These are phyloP conservation scores for Podila epigama DNA, from an alignment of 192 early-diverging fungal species.

Conservation along the genomic window DNA sequence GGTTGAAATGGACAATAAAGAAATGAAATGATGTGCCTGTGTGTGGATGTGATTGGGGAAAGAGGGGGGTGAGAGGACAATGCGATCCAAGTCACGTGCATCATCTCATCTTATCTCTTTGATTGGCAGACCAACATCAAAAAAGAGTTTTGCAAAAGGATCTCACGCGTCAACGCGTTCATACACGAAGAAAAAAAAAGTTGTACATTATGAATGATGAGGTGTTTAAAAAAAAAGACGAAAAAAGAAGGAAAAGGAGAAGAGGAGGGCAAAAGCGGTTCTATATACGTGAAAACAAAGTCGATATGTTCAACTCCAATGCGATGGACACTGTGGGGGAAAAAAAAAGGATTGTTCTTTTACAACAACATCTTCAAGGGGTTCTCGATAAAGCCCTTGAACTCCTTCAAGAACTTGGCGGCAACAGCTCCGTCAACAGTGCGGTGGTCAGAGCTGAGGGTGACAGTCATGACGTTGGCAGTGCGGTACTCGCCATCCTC, in stretches of 20 bases:
- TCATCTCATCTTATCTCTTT: too few relatives aligned
- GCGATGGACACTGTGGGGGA: not conserved
- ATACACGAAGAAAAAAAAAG: not conserved
- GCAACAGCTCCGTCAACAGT: conserved; percentile 95
- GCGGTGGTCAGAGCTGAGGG: conserved; percentile 92
- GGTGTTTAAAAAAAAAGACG: not conserved
- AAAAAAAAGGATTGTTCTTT: conserved; percentile 20
- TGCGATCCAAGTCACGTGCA: too few relatives aligned
- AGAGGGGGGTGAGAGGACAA: too few relatives aligned
- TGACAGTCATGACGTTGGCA: conserved; percentile 82
- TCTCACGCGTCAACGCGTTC: too few relatives aligned
- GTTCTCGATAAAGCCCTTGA: conserved; percentile 94
- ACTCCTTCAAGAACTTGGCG: conserved; percentile 88
- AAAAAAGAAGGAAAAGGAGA: not conserved
- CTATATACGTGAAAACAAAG: not conserved
- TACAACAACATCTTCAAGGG: conserved; percentile 93
- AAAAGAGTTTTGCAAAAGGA: too few relatives aligned
- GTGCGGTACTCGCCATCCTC: conserved; percentile 76
- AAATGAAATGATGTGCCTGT: too few relatives aligned
- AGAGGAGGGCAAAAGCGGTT: not conserved
- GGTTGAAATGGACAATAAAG: too few relatives aligned
- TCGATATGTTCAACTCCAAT: not conserved
- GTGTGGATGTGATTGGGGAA: too few relatives aligned
- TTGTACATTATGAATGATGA: conserved; percentile 10
- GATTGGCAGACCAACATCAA: too few relatives aligned